Evolutionary conservation across 305 asterid species (phyloP).

Genomic region (Fraxinus angustifolia): DNA sequence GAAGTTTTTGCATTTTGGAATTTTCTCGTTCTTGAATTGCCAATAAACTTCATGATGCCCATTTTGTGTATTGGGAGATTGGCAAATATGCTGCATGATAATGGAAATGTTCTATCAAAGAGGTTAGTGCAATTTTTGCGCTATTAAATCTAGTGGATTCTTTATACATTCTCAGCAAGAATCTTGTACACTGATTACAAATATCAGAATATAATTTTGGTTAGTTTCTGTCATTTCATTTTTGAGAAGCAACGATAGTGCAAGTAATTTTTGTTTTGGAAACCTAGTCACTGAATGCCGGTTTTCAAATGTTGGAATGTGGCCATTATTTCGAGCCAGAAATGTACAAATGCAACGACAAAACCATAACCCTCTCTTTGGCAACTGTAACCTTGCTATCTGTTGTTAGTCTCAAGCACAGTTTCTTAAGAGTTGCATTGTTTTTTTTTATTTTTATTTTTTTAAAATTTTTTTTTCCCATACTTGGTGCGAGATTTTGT

Average conservation of each 20-base stretch:
- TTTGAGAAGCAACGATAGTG: not conserved
- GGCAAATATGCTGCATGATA: not conserved
- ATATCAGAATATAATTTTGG: conserved; percentile 16
- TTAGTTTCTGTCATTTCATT: not conserved
- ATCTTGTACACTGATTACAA: conserved; percentile 13
- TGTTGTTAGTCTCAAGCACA: not conserved
- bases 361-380: not conserved
- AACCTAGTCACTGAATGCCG: not conserved
- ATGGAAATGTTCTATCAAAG: not conserved
- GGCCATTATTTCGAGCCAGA: not conserved
- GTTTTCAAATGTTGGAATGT: not conserved
- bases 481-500: not conserved
- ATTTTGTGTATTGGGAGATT: not conserved
- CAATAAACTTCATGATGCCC: conserved; percentile 11
- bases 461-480: not conserved
- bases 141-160: conserved; percentile 6
- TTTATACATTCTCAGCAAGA: conserved; percentile 16
- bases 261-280: not conserved
- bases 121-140: conserved; percentile 23
- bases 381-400: not conserved
- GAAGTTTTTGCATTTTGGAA: conserved; percentile 18
- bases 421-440: not conserved
- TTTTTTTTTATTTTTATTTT: not conserved
- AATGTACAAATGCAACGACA: not conserved
- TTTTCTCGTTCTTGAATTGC: not conserved